These are phyloP conservation scores for Desmodesmus armatus DNA, from an alignment of 139 green algal species.

Conservation along the genomic window DNA sequence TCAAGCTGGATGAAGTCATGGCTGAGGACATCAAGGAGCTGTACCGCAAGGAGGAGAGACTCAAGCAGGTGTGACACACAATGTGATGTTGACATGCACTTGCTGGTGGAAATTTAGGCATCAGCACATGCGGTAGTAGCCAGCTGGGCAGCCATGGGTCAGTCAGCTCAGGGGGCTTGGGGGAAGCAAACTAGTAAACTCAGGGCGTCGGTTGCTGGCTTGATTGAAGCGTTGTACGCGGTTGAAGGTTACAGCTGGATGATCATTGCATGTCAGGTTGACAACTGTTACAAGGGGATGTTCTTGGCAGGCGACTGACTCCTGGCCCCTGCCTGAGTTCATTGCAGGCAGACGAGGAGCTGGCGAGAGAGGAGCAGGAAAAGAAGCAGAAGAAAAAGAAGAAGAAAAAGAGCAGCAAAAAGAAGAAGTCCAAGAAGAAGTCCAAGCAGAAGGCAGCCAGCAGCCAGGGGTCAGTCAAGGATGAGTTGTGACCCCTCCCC, in stretches of 20 bases:
- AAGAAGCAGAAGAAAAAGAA: constrained; percentile 9
- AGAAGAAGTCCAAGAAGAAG: constrained; percentile 27
- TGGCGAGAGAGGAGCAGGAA: background rate
- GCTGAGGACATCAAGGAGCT: constrained; percentile 9
- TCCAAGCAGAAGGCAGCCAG: constrained; percentile 1
- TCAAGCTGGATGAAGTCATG: constrained; percentile 22
- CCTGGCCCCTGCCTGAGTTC: background rate
- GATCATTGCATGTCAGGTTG: too few relatives aligned
- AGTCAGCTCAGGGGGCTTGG: too few relatives aligned
- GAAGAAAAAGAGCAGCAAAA: background rate
- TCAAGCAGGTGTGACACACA: background rate
- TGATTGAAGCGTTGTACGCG: too few relatives aligned
- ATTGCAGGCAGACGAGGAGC: constrained; percentile 28
- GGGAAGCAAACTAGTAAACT: too few relatives aligned
- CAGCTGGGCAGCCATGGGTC: too few relatives aligned
- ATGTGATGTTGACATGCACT: background rate
- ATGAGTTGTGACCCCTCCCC: constrained; percentile 19
- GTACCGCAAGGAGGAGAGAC: background rate
- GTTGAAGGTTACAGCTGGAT: too few relatives aligned
- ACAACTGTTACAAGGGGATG: background rate
- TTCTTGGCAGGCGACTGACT: too few relatives aligned
- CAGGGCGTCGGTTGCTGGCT: too few relatives aligned
- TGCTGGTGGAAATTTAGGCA: too few relatives aligned
- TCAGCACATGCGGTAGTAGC: too few relatives aligned
- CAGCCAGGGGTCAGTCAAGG: constrained; percentile 8